These are phyloP conservation scores for Neoascochyta sp. DNA, from an alignment of 2,329 filamentous ascomycete genomes.

Conservation along the genomic window DNA sequence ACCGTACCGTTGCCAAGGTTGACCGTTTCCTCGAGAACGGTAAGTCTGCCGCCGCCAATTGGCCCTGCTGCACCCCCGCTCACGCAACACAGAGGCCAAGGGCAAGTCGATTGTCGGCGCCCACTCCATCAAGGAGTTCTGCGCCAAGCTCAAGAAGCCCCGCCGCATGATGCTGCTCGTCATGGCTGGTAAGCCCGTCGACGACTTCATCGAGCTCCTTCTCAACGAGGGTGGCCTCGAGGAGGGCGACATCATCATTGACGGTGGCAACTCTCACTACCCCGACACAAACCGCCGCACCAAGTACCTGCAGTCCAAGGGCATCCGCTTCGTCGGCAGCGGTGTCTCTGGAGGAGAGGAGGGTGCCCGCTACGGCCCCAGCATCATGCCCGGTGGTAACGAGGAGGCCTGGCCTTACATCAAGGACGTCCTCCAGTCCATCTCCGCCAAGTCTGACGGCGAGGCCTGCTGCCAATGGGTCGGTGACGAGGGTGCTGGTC, in stretches of 20 bases:
- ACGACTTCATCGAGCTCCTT: constrained; percentile 97
- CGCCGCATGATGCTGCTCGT: constrained; percentile 98
- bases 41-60: constrained; percentile 11
- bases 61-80: constrained; percentile 7
- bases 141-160: constrained; percentile 93
- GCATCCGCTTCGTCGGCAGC: constrained; percentile 90
- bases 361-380: constrained; percentile 95
- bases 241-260: constrained; percentile 92
- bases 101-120: constrained; percentile 94
- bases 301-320: constrained; percentile 80
- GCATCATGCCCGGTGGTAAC: constrained; percentile 97
- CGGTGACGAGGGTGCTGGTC: constrained; percentile 96
- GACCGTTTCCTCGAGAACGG: constrained; percentile 82
- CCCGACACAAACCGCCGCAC: constrained; percentile 98
- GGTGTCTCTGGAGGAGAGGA: constrained; percentile 99
- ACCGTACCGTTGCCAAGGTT: constrained; percentile 91
- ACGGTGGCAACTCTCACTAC: constrained; percentile 99
- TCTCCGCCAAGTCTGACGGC: constrained; percentile 93
- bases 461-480: constrained; percentile 99
- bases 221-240: constrained; percentile 51
- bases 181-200: constrained; percentile 95
- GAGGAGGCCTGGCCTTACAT: constrained; percentile 97
- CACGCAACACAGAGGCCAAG: constrained; percentile 45
- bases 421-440: constrained; percentile 97
- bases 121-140: constrained; percentile 90